phyloP scores from a whole-genome alignment of 441 rosid genomes.

The Pelargonium citronellum region DNA sequence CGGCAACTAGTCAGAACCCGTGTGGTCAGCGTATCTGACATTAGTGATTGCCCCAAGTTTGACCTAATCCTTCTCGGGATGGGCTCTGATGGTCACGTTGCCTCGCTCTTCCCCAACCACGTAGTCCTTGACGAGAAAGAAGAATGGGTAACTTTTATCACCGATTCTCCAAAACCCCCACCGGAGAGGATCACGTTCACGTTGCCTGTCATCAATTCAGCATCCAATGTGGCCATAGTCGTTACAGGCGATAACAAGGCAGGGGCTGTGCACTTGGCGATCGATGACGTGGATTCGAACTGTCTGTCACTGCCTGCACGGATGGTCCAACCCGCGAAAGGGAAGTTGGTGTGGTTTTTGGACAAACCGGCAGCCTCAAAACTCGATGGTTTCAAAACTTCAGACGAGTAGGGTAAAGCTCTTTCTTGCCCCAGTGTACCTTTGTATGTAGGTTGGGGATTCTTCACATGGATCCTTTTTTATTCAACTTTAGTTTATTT shows the following conservation, averaged over 20 bases:
- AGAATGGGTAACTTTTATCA: constrained; percentile 74
- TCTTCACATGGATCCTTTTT: not conserved
- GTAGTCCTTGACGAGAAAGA: constrained; percentile 46
- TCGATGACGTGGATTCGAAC: constrained; percentile 38
- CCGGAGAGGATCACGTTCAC: constrained; percentile 92
- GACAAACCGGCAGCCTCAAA: constrained; percentile 71
- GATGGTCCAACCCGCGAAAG: constrained; percentile 56
- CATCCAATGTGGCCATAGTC: constrained; percentile 65
- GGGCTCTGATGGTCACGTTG: constrained; percentile 88
- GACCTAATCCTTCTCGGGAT: constrained; percentile 86
- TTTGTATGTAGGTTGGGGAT: too few species aligned
- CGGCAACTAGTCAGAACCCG: constrained; percentile 67
- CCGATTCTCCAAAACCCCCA: constrained; percentile 75
- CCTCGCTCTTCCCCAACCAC: constrained; percentile 80
- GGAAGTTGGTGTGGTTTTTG: constrained; percentile 77
- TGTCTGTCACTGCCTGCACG: constrained; percentile 49
- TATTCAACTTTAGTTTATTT: not conserved
- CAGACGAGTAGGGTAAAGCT: constrained; percentile 31
- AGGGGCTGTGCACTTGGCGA: constrained; percentile 59
- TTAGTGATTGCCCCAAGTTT: constrained; percentile 80
- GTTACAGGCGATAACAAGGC: constrained; percentile 77
- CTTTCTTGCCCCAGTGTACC: constrained; percentile 3
- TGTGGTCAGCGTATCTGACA: constrained; percentile 56
- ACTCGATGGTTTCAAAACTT: constrained; percentile 37
- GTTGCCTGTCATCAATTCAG: constrained; percentile 82